phyloP scores from a whole-genome alignment of 2,329 filamentous ascomycete species.

The Penicillium decumbens region DNA sequence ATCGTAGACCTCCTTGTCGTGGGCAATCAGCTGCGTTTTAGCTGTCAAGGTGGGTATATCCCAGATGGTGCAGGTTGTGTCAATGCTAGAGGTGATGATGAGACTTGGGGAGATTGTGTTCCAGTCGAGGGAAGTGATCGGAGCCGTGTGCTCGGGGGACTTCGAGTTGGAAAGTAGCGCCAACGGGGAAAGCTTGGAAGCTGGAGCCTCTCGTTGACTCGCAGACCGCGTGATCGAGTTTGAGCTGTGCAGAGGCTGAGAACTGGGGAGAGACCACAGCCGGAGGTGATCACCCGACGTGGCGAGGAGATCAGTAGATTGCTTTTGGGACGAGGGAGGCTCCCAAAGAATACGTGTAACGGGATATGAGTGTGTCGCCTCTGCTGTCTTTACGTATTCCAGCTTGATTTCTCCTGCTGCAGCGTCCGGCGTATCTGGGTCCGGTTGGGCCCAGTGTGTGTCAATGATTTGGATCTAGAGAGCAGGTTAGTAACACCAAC shows the following conservation, averaged over 20 bases:
- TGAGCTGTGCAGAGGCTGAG: constrained; percentile 55
- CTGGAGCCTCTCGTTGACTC: constrained; percentile 58
- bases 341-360: constrained; percentile 96
- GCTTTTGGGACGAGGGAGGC: constrained; percentile 88
- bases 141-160: constrained; percentile 95
- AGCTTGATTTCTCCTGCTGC: constrained; percentile 60
- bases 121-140: constrained; percentile 94
- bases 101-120: constrained; percentile 94
- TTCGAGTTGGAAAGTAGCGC: constrained; percentile 96
- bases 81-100: constrained; percentile 98
- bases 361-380: constrained; percentile 96
- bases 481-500: constrained; percentile 14
- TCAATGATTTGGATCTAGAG: constrained; percentile 92
- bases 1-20: constrained; percentile 98
- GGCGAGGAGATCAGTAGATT: constrained; percentile 88
- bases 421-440: constrained; percentile 65
- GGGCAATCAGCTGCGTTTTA: constrained; percentile 96
- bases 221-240: constrained; percentile 66
- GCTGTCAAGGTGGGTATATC: constrained; percentile 96
- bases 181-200: constrained; percentile 82
- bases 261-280: constrained; percentile 79
- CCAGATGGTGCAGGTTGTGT: constrained; percentile 99
- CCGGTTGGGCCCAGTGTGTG: constrained; percentile 68
- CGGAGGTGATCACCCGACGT: constrained; percentile 93
- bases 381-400: constrained; percentile 88